Evolutionary conservation across 805 yeast genomes (phyloP).

Genomic region (Saturnispora ahearnii): DNA sequence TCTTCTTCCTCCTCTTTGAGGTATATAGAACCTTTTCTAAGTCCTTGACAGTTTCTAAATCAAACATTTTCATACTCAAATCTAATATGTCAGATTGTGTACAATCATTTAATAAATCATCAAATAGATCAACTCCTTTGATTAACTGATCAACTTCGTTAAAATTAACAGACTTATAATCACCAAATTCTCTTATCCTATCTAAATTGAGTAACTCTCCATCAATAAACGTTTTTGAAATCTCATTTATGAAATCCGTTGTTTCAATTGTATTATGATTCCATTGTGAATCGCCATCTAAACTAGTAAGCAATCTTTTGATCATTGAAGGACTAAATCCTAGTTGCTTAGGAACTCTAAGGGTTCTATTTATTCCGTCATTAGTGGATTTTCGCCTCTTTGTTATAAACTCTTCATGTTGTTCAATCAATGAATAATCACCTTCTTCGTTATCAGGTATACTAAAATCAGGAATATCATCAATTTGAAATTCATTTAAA

Average conservation of each 20-base stretch:
- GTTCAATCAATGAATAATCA: neutral
- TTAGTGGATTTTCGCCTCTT: slow-evolving; percentile 2
- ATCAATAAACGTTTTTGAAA: neutral
- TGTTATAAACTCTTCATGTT: neutral
- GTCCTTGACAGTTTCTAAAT: slow-evolving; percentile 11
- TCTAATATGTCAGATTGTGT: slow-evolving; percentile 11
- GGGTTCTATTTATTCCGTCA: neutral
- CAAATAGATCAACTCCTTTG: neutral
- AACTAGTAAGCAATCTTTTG: slow-evolving; percentile 1
- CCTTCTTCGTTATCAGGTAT: neutral
- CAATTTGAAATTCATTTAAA: neutral
- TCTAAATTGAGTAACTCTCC: neutral
- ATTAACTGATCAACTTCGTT: neutral
- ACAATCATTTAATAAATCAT: slow-evolving; percentile 17
- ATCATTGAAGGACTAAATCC: neutral
- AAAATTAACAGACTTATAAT: neutral
- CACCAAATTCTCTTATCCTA: neutral
- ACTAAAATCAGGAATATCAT: neutral
- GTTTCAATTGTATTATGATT: neutral
- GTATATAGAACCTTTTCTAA: slow-evolving; percentile 8
- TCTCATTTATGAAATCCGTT: neutral
- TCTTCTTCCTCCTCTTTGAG: neutral
- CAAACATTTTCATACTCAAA: slow-evolving; percentile 10
- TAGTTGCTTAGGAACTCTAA: neutral
- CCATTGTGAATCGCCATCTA: neutral